Conservation (phyloP, 495 filamentous ascomycete species). For the Neurospora discreta region DNA sequence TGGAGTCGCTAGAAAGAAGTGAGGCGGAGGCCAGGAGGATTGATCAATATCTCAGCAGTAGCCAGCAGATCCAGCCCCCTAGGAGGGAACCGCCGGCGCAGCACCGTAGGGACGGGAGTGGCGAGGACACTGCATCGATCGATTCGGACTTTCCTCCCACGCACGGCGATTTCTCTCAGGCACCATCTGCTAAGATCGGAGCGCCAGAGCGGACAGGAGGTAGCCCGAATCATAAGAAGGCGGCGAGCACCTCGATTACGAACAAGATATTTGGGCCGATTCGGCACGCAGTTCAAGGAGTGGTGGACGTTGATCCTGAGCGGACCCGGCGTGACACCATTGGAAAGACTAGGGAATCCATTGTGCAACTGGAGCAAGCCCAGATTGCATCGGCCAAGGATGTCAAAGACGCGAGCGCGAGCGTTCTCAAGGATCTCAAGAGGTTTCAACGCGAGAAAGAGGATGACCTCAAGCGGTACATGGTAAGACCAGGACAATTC, state of each 20-base stretch:
- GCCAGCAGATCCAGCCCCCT: constrained; percentile 47
- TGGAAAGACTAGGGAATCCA: constrained; percentile 77
- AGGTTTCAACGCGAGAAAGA: constrained; percentile 92
- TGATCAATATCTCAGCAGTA: constrained; percentile 73
- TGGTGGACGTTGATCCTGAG: constrained; percentile 93
- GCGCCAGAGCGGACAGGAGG: constrained; percentile 32
- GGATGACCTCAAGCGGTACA: constrained; percentile 83
- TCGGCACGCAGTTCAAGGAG: constrained; percentile 88
- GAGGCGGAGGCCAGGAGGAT: constrained; percentile 87
- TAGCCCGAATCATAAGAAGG: constrained; percentile 51
- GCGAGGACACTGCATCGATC: constrained; percentile 67
- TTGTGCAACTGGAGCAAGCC: constrained; percentile 74
- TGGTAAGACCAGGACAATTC: constrained; percentile 50
- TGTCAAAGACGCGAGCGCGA: constrained; percentile 78
- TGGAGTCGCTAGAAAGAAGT: constrained; percentile 78
- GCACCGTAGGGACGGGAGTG: constrained; percentile 32
- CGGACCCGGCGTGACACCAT: constrained; percentile 85
- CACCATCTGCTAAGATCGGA: constrained; percentile 52
- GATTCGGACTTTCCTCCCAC: constrained; percentile 93
- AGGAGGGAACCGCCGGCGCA: constrained; percentile 38
- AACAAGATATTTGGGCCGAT: constrained; percentile 93
- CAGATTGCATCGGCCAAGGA: constrained; percentile 77
- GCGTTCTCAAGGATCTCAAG: constrained; percentile 78
- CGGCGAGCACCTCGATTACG: constrained; percentile 70
- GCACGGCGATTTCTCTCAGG: constrained; percentile 54